phyloP scores from a whole-genome alignment of 345 rosid genomes.

The Nasturtium officinale region DNA sequence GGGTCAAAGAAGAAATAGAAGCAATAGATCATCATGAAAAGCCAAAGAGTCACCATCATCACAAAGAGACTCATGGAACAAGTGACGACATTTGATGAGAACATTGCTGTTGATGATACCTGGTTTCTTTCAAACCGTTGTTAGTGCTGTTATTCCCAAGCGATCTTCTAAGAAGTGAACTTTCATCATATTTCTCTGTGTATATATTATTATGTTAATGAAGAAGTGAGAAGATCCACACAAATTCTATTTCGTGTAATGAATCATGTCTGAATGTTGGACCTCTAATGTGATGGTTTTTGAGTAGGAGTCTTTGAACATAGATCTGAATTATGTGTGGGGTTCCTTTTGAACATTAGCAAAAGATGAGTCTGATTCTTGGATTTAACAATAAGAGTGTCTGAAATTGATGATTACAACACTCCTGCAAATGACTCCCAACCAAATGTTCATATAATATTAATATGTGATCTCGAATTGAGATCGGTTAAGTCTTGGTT shows the following conservation, averaged over 20 bases:
- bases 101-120: slow-evolving; percentile 45
- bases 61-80: slow-evolving; percentile 54
- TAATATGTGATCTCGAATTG: not conserved
- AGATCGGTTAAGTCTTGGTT: not conserved
- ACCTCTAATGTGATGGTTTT: not conserved
- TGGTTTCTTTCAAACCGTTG: slow-evolving; percentile 51
- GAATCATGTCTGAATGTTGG: not conserved
- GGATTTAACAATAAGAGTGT: not conserved
- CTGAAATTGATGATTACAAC: not conserved
- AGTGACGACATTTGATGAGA: slow-evolving; percentile 52
- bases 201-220: not conserved
- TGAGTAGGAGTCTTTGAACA: slow-evolving; percentile 4
- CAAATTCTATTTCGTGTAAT: not conserved
- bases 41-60: slow-evolving; percentile 48
- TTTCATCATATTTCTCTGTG: not conserved
- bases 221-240: not conserved
- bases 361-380: not conserved
- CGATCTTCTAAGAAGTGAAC: slow-evolving; percentile 43
- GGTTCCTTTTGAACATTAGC: not conserved
- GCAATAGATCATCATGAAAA: slow-evolving; percentile 44
- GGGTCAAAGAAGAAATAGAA: slow-evolving; percentile 55
- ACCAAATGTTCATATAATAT: not conserved
- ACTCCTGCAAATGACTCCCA: not conserved
- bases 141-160: slow-evolving; percentile 44
- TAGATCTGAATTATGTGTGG: not conserved